Base-by-base conservation (phyloP, 257 asterid species). In the Ilex aquifolium region DNA sequence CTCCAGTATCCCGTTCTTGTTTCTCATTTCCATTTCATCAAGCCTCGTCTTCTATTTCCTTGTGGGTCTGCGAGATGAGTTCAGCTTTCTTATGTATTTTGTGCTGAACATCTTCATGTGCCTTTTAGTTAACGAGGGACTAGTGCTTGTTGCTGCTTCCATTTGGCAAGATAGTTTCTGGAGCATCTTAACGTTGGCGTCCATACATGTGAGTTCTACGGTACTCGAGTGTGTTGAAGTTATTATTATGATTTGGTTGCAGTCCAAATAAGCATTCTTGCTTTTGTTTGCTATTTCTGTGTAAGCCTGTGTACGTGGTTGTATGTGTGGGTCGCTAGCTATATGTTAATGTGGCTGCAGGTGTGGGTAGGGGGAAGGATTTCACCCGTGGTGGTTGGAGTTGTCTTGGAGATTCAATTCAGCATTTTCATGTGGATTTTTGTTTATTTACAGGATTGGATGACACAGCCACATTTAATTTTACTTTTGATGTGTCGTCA, bases 11-110 rank as follows among this genome's bases (percentile, higher is more conserved):
- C 99, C 97, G 2, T 90, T 90, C 76, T 73, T 93, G 83, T 85
- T 93, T 75, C 95, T 93, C 74, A 95, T 90, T 75, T 84, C 99
- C 72, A 69, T 93, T 65, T 90, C 96, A 3, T 82, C 97, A 32
- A 90, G 96, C 64, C 83, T 93, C 32, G 88, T 82, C 63, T 93
- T 93, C 84, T 93, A 93, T 78, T 93, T 93, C 87, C 92, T 90
- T 42, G 63, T 88, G 10, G 96, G 95, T 61, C 86, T 93, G 58
- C 90, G 82, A 56, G 83, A 84, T 46, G 96, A 90, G 63, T 90
- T 93, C 95, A 72, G 82, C 85, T 69, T 85, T 77, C 72, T 93
- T 85, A 72, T 90, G 80, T 93, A 93, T 67, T 93, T 93, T 50
- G 79, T 84, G 50, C 76, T 93, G 62, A 90, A 90, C 70, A 84